Conservation (phyloP, 441 rosid species). For the Euphorbia celastroides region DNA sequence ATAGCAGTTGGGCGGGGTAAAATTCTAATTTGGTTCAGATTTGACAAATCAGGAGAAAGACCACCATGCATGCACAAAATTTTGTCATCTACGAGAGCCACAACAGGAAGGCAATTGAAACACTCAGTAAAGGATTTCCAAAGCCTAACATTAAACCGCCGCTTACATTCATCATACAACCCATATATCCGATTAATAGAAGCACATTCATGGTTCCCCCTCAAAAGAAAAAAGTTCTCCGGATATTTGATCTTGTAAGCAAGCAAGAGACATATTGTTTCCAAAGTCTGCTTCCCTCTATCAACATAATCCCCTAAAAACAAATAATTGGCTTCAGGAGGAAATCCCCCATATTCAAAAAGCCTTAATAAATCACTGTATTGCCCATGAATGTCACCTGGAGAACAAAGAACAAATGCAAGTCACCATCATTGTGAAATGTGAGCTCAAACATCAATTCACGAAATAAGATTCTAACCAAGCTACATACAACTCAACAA, state of each 20-base stretch:
- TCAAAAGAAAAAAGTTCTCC: slow-evolving; percentile 76
- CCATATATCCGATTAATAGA: slow-evolving; percentile 85
- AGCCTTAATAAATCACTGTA: slow-evolving; percentile 9
- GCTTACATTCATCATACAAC: slow-evolving; percentile 85
- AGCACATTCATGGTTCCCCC: slow-evolving; percentile 93
- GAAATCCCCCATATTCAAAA: slow-evolving; percentile 70
- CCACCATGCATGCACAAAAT: slow-evolving; percentile 97
- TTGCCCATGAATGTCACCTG: slow-evolving; percentile 8
- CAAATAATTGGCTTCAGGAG: slow-evolving; percentile 79
- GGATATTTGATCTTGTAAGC: slow-evolving; percentile 92
- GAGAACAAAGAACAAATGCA: background rate
- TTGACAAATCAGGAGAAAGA: slow-evolving; percentile 74
- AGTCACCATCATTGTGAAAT: background rate
- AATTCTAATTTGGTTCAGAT: slow-evolving; percentile 68
- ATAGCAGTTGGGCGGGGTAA: slow-evolving; percentile 65
- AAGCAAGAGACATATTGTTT: slow-evolving; percentile 83
- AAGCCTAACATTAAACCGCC: slow-evolving; percentile 78
- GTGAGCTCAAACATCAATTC: background rate
- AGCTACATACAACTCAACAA: background rate
- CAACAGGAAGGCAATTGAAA: slow-evolving; percentile 89
- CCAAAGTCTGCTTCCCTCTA: slow-evolving; percentile 91
- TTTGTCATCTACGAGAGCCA: slow-evolving; percentile 81
- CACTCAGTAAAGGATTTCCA: slow-evolving; percentile 87
- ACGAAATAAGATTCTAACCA: background rate
- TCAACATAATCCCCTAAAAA: slow-evolving; percentile 93